Evolutionary conservation across 306 rosid genomes (phyloP), one percentile per base, ranked within the genome.

Genomic region (Alnus rubra): DNA sequence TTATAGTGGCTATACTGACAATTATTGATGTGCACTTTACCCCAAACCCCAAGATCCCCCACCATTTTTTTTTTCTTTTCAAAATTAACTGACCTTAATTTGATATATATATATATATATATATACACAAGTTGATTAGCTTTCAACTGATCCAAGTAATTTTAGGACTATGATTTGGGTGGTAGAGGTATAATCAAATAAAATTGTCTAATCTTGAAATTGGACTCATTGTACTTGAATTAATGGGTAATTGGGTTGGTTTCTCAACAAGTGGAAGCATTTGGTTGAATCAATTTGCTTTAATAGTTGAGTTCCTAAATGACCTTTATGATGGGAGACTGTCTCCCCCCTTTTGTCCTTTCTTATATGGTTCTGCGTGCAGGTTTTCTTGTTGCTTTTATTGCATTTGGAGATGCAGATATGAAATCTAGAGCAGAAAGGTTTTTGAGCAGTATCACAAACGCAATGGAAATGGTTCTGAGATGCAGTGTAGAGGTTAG

Each of bases 381-480:
- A 95, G 99, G 96, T 84, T 75, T 92, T 71, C 84, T 93, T 82
- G 85, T 90, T 88, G 98, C 94, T 50, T 95, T 91, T 79, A 87
- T 95, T 72, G 97, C 96, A 70, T 93, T 95, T 80, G 77, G 82
- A 74, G 93, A 95, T 76, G 88, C 73, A 79, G 94, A 85, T 81
- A 81, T 95, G 74, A 95, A 95, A 88, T 84, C 82, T 62, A 83
- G 99, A 85, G 99, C 90, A n/a, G 97, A 95, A 86, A 91, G 99
- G 84, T 95, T 93, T 82, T 76, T 87, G 79, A 95, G 97, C 83
- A 95, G 99, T 78, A 95, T 95, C 76, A 95, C 98, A 72, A 93
- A 95, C 84, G 92, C 99, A 7, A 87, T 93, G 86, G 99, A 95
- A 86, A 86, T 91, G 86, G 97, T 95, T 84, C 96, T 95, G 48